phyloP scores from a whole-genome alignment of 129 eudicot species.

The Pittosporum tobira region DNA sequence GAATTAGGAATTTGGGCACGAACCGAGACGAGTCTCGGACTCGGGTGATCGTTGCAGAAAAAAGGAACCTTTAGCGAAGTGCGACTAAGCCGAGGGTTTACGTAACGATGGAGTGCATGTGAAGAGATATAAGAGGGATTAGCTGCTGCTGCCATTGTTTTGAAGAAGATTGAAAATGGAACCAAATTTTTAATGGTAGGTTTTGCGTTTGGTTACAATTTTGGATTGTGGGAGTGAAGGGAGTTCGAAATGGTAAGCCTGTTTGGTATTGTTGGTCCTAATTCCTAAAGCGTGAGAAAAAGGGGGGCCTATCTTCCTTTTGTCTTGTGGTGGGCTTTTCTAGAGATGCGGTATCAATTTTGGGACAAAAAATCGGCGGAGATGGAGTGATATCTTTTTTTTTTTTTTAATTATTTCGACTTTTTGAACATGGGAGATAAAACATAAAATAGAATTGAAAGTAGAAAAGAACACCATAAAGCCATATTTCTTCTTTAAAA shows the following conservation, averaged over 20 bases:
- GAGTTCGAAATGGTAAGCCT: not conserved
- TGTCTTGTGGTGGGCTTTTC: not conserved
- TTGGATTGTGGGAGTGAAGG: not conserved
- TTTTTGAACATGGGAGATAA: no score
- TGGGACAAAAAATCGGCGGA: no score
- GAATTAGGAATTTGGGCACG: constrained; percentile 38
- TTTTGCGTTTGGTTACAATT: not conserved
- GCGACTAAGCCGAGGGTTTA: constrained; percentile 24
- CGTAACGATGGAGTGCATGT: constrained; percentile 3
- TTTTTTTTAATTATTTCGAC: no score
- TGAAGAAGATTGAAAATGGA: not conserved
- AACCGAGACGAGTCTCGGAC: constrained; percentile 28
- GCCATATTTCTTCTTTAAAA: no score
- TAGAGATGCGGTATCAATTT: no score
- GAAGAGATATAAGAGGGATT: constrained; percentile 23
- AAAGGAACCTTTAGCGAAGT: constrained; percentile 29
- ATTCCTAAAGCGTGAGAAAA: not conserved
- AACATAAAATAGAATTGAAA: no score
- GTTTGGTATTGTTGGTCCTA: not conserved
- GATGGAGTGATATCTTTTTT: no score
- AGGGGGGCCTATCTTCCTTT: not conserved
- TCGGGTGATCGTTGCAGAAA: constrained; percentile 20
- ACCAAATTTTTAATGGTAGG: no score
- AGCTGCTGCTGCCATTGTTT: constrained; percentile 55
- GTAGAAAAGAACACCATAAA: no score